A percentile compares a stretch with the other conserved stretches of the same genome.
Evolutionary conservation across 305 asterid genomes (phyloP).

Genomic region (Rubia peregrina): DNA sequence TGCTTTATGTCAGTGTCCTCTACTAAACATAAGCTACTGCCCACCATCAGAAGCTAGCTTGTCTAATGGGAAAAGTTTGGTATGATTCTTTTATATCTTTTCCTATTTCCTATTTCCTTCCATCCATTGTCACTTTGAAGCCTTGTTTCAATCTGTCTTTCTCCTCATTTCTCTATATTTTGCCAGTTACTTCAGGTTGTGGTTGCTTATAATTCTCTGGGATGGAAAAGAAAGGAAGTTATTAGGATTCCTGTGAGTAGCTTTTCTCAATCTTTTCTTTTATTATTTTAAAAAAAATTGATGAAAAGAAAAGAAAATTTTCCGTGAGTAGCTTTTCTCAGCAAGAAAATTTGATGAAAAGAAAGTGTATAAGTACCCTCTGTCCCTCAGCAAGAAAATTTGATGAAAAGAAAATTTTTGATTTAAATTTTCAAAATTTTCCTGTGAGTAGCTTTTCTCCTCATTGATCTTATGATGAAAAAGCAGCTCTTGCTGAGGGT

Average conservation of each 20-base stretch:
- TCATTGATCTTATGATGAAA: not conserved
- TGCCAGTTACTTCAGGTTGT: constrained; percentile 38
- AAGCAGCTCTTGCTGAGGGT: not conserved
- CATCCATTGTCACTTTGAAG: constrained; percentile 9
- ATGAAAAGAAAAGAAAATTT: too few species aligned
- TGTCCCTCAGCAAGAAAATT: too few species aligned
- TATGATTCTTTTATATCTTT: constrained; percentile 18
- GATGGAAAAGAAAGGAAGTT: constrained; percentile 70
- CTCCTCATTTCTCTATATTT: constrained; percentile 9
- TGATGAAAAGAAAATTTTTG: too few species aligned
- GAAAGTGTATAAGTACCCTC: too few species aligned
- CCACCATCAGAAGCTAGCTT: constrained; percentile 68
- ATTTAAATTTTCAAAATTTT: too few species aligned
- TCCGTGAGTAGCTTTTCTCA: too few species aligned
- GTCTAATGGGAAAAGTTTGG: constrained; percentile 56
- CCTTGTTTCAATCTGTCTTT: constrained; percentile 12
- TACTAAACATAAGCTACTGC: constrained; percentile 78
- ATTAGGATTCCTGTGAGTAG: constrained; percentile 70
- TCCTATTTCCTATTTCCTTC: not conserved
- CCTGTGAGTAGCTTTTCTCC: too few species aligned
- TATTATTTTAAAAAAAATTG: too few species aligned
- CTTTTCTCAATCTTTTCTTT: constrained; percentile 14
- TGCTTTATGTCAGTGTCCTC: constrained; percentile 54
- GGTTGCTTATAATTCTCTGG: constrained; percentile 69
- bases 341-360: too few species aligned